Evolutionary conservation across 148 eudicot genomes (phyloP).

Genomic region (Rhododendron williamsianum): DNA sequence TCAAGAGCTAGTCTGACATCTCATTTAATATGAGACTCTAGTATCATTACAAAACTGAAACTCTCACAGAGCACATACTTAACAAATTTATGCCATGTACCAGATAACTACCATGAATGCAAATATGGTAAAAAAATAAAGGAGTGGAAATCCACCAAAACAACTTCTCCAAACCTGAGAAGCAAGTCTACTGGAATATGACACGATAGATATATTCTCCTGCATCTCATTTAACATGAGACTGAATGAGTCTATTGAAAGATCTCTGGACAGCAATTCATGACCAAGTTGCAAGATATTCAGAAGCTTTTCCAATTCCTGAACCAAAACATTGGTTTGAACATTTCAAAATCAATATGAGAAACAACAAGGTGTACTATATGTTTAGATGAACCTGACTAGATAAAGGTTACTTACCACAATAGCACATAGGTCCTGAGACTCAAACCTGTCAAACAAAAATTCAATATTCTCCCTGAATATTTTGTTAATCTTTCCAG

Average conservation of each 20-base stretch:
- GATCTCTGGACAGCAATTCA: slow-evolving; percentile 65
- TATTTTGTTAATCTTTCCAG: slow-evolving; percentile 87
- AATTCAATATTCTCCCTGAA: slow-evolving; percentile 93
- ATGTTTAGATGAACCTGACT: slow-evolving; percentile 2
- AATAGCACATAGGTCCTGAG: slow-evolving; percentile 89
- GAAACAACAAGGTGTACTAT: slow-evolving; percentile 7
- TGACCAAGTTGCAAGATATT: slow-evolving; percentile 75
- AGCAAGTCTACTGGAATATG: slow-evolving; percentile 97
- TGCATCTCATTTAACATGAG: slow-evolving; percentile 92
- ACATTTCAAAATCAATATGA: not conserved
- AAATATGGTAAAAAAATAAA: not conserved
- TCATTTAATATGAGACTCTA: not conserved
- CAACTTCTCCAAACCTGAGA: slow-evolving; percentile 54
- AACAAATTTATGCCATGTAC: not conserved
- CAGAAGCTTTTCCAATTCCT: slow-evolving; percentile 93
- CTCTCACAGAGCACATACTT: not conserved
- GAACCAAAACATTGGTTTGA: slow-evolving; percentile 17
- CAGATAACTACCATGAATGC: not conserved
- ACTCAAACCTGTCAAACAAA: slow-evolving; percentile 88
- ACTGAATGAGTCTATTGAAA: slow-evolving; percentile 68
- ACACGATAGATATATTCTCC: slow-evolving; percentile 90
- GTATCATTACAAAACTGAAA: not conserved
- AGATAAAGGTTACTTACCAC: slow-evolving; percentile 50
- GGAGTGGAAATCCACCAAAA: not conserved
- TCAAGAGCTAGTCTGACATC: too few relatives aligned